These are phyloP conservation scores for Cucumis melo DNA, from an alignment of 306 rosid species.

Conservation along the genomic window DNA sequence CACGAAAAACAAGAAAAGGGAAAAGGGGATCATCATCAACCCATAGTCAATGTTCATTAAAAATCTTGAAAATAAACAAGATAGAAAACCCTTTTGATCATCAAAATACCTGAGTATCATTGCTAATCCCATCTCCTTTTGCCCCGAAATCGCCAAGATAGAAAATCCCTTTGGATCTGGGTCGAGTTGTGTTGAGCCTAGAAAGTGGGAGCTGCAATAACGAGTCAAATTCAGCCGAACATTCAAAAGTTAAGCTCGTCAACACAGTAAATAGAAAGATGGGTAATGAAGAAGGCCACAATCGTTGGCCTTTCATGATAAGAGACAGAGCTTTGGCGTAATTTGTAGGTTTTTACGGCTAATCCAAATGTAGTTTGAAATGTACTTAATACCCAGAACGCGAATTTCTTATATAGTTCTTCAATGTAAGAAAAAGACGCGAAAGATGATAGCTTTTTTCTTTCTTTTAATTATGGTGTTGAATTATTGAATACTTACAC, in stretches of 20 bases:
- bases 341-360: background rate
- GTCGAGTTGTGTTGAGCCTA: constrained; percentile 16
- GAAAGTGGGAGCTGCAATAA: constrained; percentile 28
- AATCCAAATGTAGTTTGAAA: background rate
- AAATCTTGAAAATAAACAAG: too few species aligned
- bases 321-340: background rate
- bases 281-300: constrained; percentile 8
- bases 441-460: background rate
- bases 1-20: background rate
- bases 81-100: too few species aligned
- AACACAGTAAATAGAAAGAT: constrained; percentile 2
- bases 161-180: constrained; percentile 34
- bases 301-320: background rate
- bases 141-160: constrained; percentile 55
- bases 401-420: background rate
- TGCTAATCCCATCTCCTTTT: constrained; percentile 50
- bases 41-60: background rate
- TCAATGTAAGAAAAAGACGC: background rate
- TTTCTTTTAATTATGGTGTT: background rate
- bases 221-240: constrained; percentile 27
- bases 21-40: background rate
- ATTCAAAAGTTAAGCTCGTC: constrained; percentile 10
- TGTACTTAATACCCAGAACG: background rate
- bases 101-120: constrained; percentile 56
- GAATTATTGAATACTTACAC: background rate